Percentiles rank a stretch among this genome's conserved stretches.
Evolutionary conservation across 257 asterid genomes (phyloP).

Genomic region (Lavandula angustifolia): DNA sequence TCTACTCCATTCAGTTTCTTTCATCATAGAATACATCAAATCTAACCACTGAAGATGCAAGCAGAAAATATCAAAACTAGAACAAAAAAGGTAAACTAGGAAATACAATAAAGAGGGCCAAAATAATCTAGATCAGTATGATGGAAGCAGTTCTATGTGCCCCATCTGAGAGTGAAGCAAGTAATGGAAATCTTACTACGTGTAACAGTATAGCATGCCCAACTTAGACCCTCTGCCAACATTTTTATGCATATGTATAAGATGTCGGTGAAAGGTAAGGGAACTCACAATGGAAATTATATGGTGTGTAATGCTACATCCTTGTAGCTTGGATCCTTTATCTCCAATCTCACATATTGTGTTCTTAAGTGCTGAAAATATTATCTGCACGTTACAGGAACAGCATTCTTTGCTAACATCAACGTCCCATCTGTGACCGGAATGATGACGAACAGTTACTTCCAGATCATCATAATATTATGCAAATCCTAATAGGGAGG

Average conservation of each 20-base stretch:
- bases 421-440: conserved; percentile 71
- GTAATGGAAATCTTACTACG: not conserved
- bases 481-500: conserved; percentile 3
- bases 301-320: conserved; percentile 54
- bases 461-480: conserved; percentile 14
- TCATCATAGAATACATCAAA: conserved; percentile 69
- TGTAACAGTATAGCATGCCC: not conserved
- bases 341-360: conserved; percentile 68
- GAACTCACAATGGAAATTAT: conserved; percentile 71
- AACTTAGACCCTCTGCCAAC: not conserved
- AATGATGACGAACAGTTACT: conserved; percentile 15
- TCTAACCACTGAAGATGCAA: conserved; percentile 71
- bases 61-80: conserved; percentile 12
- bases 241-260: not conserved
- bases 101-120: not conserved
- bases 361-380: conserved; percentile 66
- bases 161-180: not conserved
- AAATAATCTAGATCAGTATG: not conserved
- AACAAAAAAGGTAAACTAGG: not conserved
- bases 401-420: conserved; percentile 48
- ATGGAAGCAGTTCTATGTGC: not conserved
- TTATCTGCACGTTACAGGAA: conserved; percentile 64
- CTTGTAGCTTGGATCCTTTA: conserved; percentile 56
- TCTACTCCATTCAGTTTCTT: conserved; percentile 74
- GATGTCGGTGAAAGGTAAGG: conserved; percentile 16